Evolutionary conservation across 257 asterid genomes (phyloP).

Genomic region (Leonotis leonurus): DNA sequence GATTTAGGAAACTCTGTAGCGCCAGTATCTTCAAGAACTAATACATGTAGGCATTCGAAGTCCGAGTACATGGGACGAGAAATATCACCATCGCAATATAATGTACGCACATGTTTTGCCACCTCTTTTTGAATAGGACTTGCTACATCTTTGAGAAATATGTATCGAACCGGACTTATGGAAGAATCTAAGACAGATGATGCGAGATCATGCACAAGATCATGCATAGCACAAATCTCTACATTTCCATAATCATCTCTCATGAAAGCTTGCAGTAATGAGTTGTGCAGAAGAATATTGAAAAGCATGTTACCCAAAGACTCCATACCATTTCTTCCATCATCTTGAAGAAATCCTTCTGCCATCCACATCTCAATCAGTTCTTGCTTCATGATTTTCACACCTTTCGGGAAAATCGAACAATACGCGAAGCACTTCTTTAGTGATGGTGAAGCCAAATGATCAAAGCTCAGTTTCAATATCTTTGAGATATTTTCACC

Average conservation of each 20-base stretch:
- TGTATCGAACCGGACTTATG: background rate
- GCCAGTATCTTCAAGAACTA: no score
- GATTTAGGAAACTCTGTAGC: no score
- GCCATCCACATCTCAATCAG: background rate
- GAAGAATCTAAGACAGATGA: background rate
- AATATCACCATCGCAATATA: background rate
- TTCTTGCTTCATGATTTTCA: background rate
- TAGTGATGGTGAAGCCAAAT: slow-evolving; percentile 9
- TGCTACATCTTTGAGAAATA: background rate
- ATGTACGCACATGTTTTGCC: slow-evolving; percentile 9
- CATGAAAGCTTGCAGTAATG: slow-evolving; percentile 8
- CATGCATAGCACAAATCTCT: slow-evolving; percentile 9
- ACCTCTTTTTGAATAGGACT: background rate
- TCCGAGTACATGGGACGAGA: background rate
- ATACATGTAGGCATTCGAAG: background rate
- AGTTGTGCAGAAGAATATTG: slow-evolving; percentile 1
- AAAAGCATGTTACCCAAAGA: background rate
- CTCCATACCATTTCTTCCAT: background rate
- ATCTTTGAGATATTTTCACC: background rate
- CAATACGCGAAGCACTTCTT: slow-evolving; percentile 22
- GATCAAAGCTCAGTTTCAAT: slow-evolving; percentile 24
- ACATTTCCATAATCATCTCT: background rate
- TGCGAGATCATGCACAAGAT: slow-evolving; percentile 34
- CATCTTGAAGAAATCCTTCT: background rate
- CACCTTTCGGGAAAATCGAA: background rate